Percentiles rank a stretch among this genome's conserved stretches.
phyloP scores from a whole-genome alignment of 1,284 basidiomycete species.

The Anthracocystis setariae region DNA sequence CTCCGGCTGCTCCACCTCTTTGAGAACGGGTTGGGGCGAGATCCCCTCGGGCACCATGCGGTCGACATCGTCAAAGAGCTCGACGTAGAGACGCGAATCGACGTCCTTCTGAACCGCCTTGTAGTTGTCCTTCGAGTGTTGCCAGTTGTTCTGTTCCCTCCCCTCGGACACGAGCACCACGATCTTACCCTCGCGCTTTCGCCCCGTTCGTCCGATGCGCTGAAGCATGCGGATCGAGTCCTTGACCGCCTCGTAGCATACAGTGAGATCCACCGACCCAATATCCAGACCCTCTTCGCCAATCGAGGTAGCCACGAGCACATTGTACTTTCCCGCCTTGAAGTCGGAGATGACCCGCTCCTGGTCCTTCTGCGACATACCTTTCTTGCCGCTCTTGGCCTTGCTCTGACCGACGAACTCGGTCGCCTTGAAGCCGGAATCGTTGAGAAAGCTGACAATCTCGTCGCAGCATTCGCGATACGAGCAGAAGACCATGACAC shows the following conservation, averaged over 20 bases:
- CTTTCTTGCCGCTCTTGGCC: constrained; percentile 85
- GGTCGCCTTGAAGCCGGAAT: constrained; percentile 74
- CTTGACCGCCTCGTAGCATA: constrained; percentile 97
- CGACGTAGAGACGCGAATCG: constrained; percentile 82
- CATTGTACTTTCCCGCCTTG: constrained; percentile 86
- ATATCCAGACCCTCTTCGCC: constrained; percentile 99
- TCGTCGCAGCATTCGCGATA: constrained; percentile 90
- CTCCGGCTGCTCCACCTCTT: constrained; percentile 73
- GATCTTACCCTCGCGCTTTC: constrained; percentile 88
- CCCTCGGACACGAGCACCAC: constrained; percentile 92
- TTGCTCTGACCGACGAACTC: constrained; percentile 91
- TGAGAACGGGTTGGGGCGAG: constrained; percentile 81
- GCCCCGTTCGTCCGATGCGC: constrained; percentile 93
- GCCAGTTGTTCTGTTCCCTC: constrained; percentile 90
- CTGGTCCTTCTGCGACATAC: constrained; percentile 90
- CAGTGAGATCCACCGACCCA: constrained; percentile 95
- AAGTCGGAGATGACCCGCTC: constrained; percentile 87
- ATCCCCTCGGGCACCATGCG: constrained; percentile 83
- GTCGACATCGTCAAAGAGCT: constrained; percentile 90
- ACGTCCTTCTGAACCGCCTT: constrained; percentile 89
- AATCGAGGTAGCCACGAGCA: constrained; percentile 94
- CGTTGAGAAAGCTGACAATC: constrained; percentile 75
- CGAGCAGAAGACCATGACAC: constrained; percentile 95
- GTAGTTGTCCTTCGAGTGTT: constrained; percentile 87
- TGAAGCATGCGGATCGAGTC: constrained; percentile 97